Conservation (phyloP, 2,329 filamentous ascomycete genomes). For the Aspergillus chevalieri region DNA sequence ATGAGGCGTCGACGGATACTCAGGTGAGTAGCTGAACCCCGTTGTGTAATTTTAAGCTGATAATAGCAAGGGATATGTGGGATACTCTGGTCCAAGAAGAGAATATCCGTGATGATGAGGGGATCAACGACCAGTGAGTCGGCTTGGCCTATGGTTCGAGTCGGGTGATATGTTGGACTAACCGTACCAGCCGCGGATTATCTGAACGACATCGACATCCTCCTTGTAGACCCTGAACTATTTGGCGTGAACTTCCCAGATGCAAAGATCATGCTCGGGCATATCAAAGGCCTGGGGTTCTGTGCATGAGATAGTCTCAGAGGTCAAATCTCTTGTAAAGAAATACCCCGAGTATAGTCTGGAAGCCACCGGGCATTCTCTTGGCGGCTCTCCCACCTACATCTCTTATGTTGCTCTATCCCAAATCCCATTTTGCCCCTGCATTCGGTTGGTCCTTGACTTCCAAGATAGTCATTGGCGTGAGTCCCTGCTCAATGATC, state of each 20-base stretch:
- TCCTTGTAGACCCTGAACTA: slow-evolving; percentile 17
- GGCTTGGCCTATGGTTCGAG: too few relatives aligned
- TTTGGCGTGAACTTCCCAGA: slow-evolving; percentile 24
- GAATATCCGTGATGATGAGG: slow-evolving; percentile 24
- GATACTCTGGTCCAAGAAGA: slow-evolving; percentile 20
- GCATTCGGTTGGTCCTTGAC: too few relatives aligned
- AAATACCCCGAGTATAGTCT: slow-evolving; percentile 24
- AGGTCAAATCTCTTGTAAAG: slow-evolving; percentile 19
- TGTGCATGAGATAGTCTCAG: slow-evolving; percentile 23
- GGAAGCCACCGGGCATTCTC: slow-evolving; percentile 26
- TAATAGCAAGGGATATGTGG: slow-evolving; percentile 15
- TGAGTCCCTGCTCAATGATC: too few relatives aligned
- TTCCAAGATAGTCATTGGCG: too few relatives aligned
- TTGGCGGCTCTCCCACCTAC: slow-evolving; percentile 27
- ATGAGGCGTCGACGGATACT: slow-evolving; percentile 18
- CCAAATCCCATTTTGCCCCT: too few relatives aligned
- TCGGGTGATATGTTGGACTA: background rate
- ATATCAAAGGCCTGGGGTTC: slow-evolving; percentile 22
- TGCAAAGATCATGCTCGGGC: slow-evolving; percentile 23
- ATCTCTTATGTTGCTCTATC: slow-evolving; percentile 26
- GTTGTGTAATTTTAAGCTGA: slow-evolving; percentile 5
- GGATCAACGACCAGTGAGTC: slow-evolving; percentile 22
- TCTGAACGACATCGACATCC: slow-evolving; percentile 22
- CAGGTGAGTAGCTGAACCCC: slow-evolving; percentile 3
- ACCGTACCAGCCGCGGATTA: slow-evolving; percentile 12